Base-by-base conservation (phyloP, 2,329 filamentous ascomycete genomes). In the Pseudofabraea citricarpa region DNA sequence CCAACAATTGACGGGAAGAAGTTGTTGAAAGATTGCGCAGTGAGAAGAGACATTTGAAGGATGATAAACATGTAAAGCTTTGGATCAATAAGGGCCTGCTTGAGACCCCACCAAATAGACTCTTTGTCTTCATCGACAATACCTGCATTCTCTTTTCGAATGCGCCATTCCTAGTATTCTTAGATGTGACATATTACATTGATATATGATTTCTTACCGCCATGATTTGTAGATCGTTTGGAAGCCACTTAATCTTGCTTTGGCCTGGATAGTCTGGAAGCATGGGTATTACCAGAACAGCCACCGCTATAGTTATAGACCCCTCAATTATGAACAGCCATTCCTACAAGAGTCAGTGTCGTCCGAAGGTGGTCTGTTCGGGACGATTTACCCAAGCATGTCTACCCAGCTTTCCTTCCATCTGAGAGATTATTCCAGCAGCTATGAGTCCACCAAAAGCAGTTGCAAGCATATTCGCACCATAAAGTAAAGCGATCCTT, bases 301-400 rank as follows among this genome's bases (percentile, higher is more conserved):
- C 38, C 21, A 45, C 39, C 1, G 65, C 64, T 16, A 72, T 60
- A 1, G 72, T 75, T 1, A 66, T 67, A 8, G 53, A 46, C 2
- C 64, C 64, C 27, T 66, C 62, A 13, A 68, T 56, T 29, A 72
- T 68, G 45, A 75, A 75, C 0, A 74, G 57, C 73, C 73, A 77
- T 40, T 65, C 56, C 73, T 72, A 75, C 9, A 15, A 3, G 19
- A 13, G 8, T 29, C 15, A 29, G 26, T 15, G 15, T 7, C 5
- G 5, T 5, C 15, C 26, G 8, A 29, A 29, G n/a, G n/a, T n/a
- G n/a, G n/a, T n/a, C n/a, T n/a, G n/a, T n/a, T n/a, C n/a, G n/a
- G n/a, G n/a, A n/a, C n/a, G n/a, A n/a, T n/a, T 12, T 24, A 37
- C 35, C 67, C 67, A 70, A 19, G 63, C 64, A 4, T 52, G 49